Evolutionary conservation across 176 grass and related monocot species (phyloP), one percentile per base, ranked within the genome.

Genomic region (Eragrostis curvula): DNA sequence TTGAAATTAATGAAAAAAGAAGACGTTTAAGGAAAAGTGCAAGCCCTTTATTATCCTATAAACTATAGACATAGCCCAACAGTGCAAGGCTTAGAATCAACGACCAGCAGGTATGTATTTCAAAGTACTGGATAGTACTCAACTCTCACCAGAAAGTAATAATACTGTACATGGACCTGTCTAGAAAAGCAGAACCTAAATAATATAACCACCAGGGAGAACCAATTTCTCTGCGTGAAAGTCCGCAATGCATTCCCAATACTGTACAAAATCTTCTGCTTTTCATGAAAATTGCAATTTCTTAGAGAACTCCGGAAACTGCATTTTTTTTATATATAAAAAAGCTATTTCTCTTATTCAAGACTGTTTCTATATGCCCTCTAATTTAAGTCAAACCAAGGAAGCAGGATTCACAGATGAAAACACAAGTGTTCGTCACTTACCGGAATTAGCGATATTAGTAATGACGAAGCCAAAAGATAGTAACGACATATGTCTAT

Each of bases 31-130:
- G 20, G 36, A 52, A 36, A 88, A 68, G 18, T 42, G 39, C 7
- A 52, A 70, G 10, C 23, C 13, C 8, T 69, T 32, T 44, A 50
- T 32, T 52, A 45, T 51, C 62, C 20, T 89, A 43, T 40, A 76
- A 66, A 44, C 44, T 46, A 66, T 7, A 65, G 40, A 48, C 68
- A 68, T 79, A 60, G 60, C 60, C 72, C 71, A 71, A 30, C 57
- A 72, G 13, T 41, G 51, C 41, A 68, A 82, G 15, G 66, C 57
- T 78, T 72, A 78, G 48, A 82, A 73, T 72, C 44, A 85, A 71
- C n/a, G 20, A 75, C 55, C 30, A 59, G 29, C 59, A 60, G 9
- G 36, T 32, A 71, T 78, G 48, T 50, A 77, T 40, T 75, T 76
- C 44, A 56, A 66, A 68, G 24, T 47, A 81, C 16, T 51, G 58